A percentile compares a stretch with the other conserved stretches of the same genome.
phyloP scores from a whole-genome alignment of 2,329 filamentous ascomycete genomes.

The Neospermospora avenae region DNA sequence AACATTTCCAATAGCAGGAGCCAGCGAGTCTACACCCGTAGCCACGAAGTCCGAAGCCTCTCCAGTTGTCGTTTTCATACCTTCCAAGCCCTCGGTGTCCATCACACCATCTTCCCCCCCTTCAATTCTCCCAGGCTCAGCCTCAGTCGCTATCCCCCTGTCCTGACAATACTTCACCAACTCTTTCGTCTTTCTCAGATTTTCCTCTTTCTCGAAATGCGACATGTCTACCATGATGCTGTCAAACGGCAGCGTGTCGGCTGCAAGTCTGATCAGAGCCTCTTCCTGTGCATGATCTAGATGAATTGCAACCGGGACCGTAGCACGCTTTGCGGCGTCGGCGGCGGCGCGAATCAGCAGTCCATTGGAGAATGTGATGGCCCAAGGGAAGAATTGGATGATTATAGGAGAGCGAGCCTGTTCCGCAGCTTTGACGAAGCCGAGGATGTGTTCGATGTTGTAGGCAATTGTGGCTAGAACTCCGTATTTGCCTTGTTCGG shows the following conservation, averaged over 20 bases:
- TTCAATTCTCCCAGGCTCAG: constrained; percentile 68
- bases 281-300: constrained; percentile 64
- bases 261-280: constrained; percentile 54
- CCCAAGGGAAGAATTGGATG: constrained; percentile 71
- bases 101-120: constrained; percentile 72
- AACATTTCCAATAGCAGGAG: constrained; percentile 66
- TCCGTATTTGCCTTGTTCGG: constrained; percentile 51
- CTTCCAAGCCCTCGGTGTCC: constrained; percentile 61
- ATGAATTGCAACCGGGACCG: constrained; percentile 59
- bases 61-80: constrained; percentile 59
- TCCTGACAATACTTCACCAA: constrained; percentile 48
- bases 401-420: constrained; percentile 60
- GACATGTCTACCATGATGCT: constrained; percentile 77
- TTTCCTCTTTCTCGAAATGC: constrained; percentile 68
- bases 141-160: constrained; percentile 63
- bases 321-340: constrained; percentile 50
- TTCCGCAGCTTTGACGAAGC: constrained; percentile 63
- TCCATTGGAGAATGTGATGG: constrained; percentile 55
- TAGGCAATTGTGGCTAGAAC: constrained; percentile 44
- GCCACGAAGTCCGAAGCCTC: constrained; percentile 60
- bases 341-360: constrained; percentile 54
- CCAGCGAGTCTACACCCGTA: constrained; percentile 64
- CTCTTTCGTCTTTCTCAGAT: constrained; percentile 61
- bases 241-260: constrained; percentile 56
- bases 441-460: constrained; percentile 68